Evolutionary conservation across 2,329 filamentous ascomycete species (phyloP), one percentile per base, ranked within the genome.

Genomic region (Penicillium aurantiogriseum): DNA sequence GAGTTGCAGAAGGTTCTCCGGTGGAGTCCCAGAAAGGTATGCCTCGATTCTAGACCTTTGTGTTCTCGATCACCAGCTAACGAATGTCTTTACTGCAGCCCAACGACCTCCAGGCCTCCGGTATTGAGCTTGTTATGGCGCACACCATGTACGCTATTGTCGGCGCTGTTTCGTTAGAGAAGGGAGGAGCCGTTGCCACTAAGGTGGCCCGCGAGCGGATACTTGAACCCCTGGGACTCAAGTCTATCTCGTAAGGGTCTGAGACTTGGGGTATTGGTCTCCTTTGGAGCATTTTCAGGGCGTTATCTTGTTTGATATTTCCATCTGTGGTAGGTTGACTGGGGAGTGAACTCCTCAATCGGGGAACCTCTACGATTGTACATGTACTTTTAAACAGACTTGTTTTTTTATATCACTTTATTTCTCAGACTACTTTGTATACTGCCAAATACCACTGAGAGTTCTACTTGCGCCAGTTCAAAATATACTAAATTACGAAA

Each of bases 151-250:
- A 92, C 72, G 91, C 92, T 45, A 88, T 99, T 54, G 79, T 97
- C 44, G 94, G 94, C 23, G 94, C 94, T 11, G 76, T 99, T 52
- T 88, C 91, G n/a, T 79, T 99, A 69, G 91, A 97, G 74, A 87
- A 89, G 65, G 94, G 94, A 46, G 89, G 88, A 38, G 86, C 88
- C 44, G 84, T 89, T 54, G 92, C 93, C 57, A 88, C 87, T 63
- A 83, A 85, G 72, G 77, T 95, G 52, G 86, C 90, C 46, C 85
- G 86, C 70, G 89, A 96, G 66, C 86, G 87, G 74, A 88, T 96
- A 73, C 76, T 96, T 68, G 79, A 74, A 62, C 78, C 77, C 25
- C 66, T 80, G 60, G 79, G 79, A 29, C 64, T 79, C 61, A 70
- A 74, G 56, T 67, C 68, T 42, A 62, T 66, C 52, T 56, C 60